These are phyloP conservation scores for Houttuynia cordata DNA, from an alignment of 164 flowering plant genomes.

Conservation along the genomic window DNA sequence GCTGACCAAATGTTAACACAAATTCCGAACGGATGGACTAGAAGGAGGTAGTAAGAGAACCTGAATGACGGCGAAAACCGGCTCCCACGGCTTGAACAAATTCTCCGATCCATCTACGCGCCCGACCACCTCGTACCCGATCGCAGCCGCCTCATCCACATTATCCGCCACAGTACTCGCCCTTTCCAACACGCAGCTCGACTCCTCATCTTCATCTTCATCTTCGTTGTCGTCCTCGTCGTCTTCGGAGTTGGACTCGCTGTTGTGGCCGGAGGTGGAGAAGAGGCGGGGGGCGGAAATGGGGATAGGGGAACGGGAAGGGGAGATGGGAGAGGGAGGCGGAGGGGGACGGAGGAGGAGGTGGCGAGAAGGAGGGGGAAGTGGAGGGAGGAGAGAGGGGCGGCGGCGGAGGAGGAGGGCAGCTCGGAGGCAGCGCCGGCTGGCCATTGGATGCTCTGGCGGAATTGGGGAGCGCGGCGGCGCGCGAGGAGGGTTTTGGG, in stretches of 20 bases:
- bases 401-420: not conserved
- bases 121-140: conserved; percentile 83
- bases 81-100: conserved; percentile 57
- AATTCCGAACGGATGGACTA: too few relatives aligned
- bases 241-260: conserved; percentile 13
- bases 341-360: not conserved
- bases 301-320: conserved; percentile 5
- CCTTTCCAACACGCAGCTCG: conserved; percentile 14
- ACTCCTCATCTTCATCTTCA: conserved; percentile 12
- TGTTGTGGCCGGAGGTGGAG: conserved; percentile 1
- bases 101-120: conserved; percentile 48
- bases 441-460: conserved; percentile 30
- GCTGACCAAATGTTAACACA: too few relatives aligned
- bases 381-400: conserved; percentile 10
- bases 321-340: not conserved
- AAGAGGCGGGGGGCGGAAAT: conserved; percentile 10
- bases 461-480: not conserved
- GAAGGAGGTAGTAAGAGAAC: not conserved
- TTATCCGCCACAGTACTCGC: conserved; percentile 52
- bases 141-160: conserved; percentile 57
- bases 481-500: not conserved
- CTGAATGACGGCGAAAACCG: conserved; percentile 59
- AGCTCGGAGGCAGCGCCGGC: conserved; percentile 28
- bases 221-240: conserved; percentile 20
- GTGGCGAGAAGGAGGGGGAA: not conserved